phyloP scores from a whole-genome alignment of 371 early-diverging fungal genomes.

The Rhizopus delemar region DNA sequence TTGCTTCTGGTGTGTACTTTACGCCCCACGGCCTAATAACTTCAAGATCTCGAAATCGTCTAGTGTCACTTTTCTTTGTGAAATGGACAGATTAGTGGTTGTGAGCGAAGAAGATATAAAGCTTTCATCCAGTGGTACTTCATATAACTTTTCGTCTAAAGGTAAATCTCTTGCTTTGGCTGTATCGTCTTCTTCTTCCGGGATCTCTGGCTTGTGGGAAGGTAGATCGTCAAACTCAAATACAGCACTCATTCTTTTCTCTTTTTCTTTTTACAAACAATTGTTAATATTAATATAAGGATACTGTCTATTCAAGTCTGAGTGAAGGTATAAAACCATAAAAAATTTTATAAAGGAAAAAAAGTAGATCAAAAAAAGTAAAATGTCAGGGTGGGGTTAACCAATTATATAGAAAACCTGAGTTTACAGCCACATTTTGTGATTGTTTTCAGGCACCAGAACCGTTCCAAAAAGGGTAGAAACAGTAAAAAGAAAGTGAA shows the following conservation, averaged over 20 bases:
- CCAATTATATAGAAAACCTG: background rate
- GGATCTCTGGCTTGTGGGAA: conserved; percentile 9
- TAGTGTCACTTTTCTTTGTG: conserved; percentile 71
- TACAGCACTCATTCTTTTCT: conserved; percentile 41
- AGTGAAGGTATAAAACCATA: background rate
- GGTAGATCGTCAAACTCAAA: conserved; percentile 50
- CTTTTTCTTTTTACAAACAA: background rate
- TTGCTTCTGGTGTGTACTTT: conserved; percentile 3
- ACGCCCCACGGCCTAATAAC: conserved; percentile 90
- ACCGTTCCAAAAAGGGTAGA: no score
- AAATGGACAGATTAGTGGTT: conserved; percentile 21
- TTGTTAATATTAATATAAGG: conserved; percentile 13
- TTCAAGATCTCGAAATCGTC: conserved; percentile 91
- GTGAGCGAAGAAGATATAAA: conserved; percentile 41
- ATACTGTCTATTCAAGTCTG: conserved; percentile 12
- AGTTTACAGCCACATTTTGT: no score
- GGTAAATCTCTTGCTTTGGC: conserved; percentile 32
- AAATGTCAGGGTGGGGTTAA: background rate
- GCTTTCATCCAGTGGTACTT: conserved; percentile 37
- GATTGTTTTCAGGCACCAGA: no score
- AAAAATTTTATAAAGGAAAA: conserved; percentile 15
- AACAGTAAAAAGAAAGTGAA: no score
- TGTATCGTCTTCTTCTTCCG: conserved; percentile 34
- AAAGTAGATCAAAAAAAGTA: background rate
- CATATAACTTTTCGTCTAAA: conserved; percentile 38